Base-by-base conservation (phyloP, 2,329 filamentous ascomycete genomes). In the Pseudogymnoascus sp. region DNA sequence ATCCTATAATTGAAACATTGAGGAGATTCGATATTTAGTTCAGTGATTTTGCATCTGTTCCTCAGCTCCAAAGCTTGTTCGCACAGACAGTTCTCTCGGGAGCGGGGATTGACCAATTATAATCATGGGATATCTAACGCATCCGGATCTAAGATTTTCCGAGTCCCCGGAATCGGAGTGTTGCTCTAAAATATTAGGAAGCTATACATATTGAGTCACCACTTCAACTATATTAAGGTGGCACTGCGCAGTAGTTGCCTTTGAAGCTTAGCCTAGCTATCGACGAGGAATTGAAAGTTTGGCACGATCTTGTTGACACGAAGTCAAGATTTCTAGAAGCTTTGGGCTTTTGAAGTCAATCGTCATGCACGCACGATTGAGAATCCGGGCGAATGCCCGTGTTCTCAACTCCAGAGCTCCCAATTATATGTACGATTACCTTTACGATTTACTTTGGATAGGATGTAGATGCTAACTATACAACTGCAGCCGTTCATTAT, bases 371-470 rank as follows among this genome's bases (percentile, higher is more conserved):
- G 48, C 69, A 63, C 68, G 68, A 65, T 66, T 73, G 65, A 68
- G 68, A 62, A 66, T 63, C 40, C 62, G 68, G 66, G 71, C 68
- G 25, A 68, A 65, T 65, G 65, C 67, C 64, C 66, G 66, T 33
- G 39, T 69, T 55, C 65, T 67, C 21, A 69, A 65, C n/a, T 66
- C 64, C 62, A 69, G 65, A 64, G 63, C 67, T 60, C 67, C 70
- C 40, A 64, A 69, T 67, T 72, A 71, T 66, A 65, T 69, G 72
- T 70, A 62, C 62, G 70, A 63, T 58, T 21, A 27, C n/a, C 37
- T 10, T n/a, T 31, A 61, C 35, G 33, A 65, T 60, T 66, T 61
- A 48, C 36, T 61, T 60, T 52, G 48, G 58, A 48, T 36, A 60
- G 12, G 25, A 40, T 58, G 9, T 33, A 33, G 48, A 67, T 62